Percentiles rank a stretch among this genome's conserved stretches.
These are phyloP conservation scores for Aplosporella prunicola DNA, from an alignment of 2,329 filamentous ascomycete genomes.

Conservation along the genomic window DNA sequence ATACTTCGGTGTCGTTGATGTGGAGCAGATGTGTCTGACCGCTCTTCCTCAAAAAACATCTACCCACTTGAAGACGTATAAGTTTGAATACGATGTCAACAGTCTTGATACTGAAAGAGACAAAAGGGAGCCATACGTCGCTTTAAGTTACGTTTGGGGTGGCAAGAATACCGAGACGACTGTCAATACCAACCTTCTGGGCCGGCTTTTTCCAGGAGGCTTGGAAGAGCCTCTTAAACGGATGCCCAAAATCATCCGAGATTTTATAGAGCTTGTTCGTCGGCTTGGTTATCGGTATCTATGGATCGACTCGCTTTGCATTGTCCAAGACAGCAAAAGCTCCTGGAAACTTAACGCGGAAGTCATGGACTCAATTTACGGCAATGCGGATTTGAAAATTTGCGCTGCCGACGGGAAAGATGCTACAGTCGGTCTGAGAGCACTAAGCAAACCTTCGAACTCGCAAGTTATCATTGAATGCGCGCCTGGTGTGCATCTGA, in stretches of 20 bases:
- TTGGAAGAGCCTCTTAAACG: background rate
- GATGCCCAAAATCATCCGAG: slow-evolving; percentile 1
- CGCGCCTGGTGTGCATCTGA: slow-evolving; percentile 14
- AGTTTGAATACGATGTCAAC: background rate
- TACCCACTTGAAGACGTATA: background rate
- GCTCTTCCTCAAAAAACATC: slow-evolving; percentile 1
- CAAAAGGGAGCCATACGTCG: background rate
- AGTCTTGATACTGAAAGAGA: background rate
- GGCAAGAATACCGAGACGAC: background rate
- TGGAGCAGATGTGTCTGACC: slow-evolving; percentile 8
- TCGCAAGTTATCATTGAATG: slow-evolving; percentile 11
- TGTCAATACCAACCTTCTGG: background rate
- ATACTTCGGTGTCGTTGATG: slow-evolving; percentile 10
- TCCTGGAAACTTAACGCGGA: slow-evolving; percentile 21
- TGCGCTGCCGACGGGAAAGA: slow-evolving; percentile 23
- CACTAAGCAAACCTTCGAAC: background rate
- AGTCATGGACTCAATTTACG: slow-evolving; percentile 26
- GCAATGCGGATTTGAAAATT: slow-evolving; percentile 26
- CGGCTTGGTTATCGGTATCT: slow-evolving; percentile 8
- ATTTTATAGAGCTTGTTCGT: slow-evolving; percentile 2
- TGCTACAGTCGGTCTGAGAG: slow-evolving; percentile 13
- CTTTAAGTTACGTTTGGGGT: slow-evolving; percentile 8
- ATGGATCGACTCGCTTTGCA: slow-evolving; percentile 10
- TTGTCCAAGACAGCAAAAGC: slow-evolving; percentile 9
- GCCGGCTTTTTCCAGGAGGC: background rate